Evolutionary conservation across 1,139 yeast genomes (phyloP).

Genomic region (Candida pseudoviswanathii): DNA sequence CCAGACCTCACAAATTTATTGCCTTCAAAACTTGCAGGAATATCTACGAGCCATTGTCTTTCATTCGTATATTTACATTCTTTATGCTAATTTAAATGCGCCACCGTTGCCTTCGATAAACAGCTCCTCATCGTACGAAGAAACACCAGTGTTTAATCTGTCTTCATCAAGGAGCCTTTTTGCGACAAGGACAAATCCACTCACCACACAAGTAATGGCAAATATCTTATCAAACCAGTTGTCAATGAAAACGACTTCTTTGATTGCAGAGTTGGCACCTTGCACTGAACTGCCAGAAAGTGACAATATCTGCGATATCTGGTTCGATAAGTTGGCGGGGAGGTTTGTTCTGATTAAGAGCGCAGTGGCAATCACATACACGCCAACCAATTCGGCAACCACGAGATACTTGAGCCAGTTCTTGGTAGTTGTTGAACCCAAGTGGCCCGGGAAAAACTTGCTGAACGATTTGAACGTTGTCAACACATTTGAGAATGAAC

Average conservation of each 20-base stretch:
- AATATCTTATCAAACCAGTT: constrained; percentile 80
- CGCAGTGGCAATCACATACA: constrained; percentile 80
- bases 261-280: constrained; percentile 21
- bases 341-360: constrained; percentile 73
- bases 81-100: constrained; percentile 15
- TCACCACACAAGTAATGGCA: constrained; percentile 55
- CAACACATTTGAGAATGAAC: constrained; percentile 66
- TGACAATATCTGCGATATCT: constrained; percentile 48
- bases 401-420: constrained; percentile 50
- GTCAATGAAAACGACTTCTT: constrained; percentile 65
- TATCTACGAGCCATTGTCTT: too few species aligned
- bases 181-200: constrained; percentile 48
- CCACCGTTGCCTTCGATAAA: constrained; percentile 11
- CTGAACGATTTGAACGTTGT: constrained; percentile 51
- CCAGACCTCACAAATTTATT: too few species aligned
- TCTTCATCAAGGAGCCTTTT: constrained; percentile 24
- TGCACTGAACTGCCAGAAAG: constrained; percentile 36
- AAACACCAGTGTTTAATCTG: constrained; percentile 14
- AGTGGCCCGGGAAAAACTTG: constrained; percentile 31
- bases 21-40: too few species aligned
- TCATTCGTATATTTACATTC: neutral
- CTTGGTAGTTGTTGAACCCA: constrained; percentile 25
- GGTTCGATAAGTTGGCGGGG: constrained; percentile 59
- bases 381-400: constrained; percentile 71
- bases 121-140: constrained; percentile 36